Percentiles rank a stretch among this genome's conserved stretches.
Evolutionary conservation across 345 rosid genomes (phyloP).

Genomic region (Eucalyptus coolabah): DNA sequence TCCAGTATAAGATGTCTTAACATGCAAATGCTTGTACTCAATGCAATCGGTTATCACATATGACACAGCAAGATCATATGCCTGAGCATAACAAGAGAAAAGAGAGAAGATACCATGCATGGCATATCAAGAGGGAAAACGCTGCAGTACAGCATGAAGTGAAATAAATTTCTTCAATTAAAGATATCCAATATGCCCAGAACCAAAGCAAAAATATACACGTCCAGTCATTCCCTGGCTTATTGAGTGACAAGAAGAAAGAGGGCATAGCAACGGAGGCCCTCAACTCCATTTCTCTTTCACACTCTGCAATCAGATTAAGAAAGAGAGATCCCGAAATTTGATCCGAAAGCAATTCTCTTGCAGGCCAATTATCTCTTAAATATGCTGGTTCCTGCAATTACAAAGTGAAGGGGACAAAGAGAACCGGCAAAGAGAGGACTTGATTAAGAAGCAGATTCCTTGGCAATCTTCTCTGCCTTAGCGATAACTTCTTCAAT

Average conservation of each 20-base stretch:
- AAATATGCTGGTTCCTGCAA: not conserved
- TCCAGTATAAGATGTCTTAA: not conserved
- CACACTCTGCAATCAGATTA: not conserved
- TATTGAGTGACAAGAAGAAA: not conserved
- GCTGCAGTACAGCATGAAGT: not conserved
- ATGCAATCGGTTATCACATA: not conserved
- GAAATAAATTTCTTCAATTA: not conserved
- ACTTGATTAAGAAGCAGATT: constrained; percentile 26
- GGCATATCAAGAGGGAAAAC: not conserved
- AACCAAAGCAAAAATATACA: not conserved
- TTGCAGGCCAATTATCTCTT: not conserved
- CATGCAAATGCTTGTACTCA: not conserved
- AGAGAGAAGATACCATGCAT: not conserved
- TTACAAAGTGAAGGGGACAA: not conserved
- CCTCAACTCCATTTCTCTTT: not conserved
- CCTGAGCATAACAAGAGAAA: not conserved
- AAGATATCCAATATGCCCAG: too few relatives aligned
- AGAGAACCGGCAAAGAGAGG: not conserved
- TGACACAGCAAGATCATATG: not conserved
- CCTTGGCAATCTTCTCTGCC: constrained; percentile 79
- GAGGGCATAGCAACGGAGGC: not conserved
- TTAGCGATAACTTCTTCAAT: constrained; percentile 79
- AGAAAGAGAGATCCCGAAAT: not conserved
- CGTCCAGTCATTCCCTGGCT: not conserved
- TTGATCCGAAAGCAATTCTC: not conserved